These are phyloP conservation scores for Lonicera japonica DNA, from an alignment of 129 eudicot genomes.

Conservation along the genomic window DNA sequence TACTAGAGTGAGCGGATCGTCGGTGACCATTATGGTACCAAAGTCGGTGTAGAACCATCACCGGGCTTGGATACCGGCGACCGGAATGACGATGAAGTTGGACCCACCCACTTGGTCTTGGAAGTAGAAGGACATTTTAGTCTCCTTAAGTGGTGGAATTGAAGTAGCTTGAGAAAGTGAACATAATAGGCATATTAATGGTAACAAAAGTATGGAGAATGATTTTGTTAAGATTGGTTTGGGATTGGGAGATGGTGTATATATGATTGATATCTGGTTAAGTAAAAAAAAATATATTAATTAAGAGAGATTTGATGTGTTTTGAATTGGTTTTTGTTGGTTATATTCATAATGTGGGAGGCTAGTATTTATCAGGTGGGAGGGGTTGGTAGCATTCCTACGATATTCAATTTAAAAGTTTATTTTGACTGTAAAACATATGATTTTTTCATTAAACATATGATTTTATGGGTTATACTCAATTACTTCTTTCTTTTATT, in stretches of 20 bases:
- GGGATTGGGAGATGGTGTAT: neutral
- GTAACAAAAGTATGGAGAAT: neutral
- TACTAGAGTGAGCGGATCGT: neutral
- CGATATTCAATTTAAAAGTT: too few species aligned
- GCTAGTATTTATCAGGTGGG: too few species aligned
- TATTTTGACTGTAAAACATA: too few species aligned
- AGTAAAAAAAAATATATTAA: too few species aligned
- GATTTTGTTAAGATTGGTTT: neutral
- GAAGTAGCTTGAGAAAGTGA: neutral
- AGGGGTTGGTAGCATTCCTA: too few species aligned
- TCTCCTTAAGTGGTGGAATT: neutral
- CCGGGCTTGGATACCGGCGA: neutral
- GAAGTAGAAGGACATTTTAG: neutral
- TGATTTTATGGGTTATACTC: too few species aligned
- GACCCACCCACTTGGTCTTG: neutral
- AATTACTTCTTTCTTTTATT: too few species aligned
- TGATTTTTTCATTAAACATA: too few species aligned
- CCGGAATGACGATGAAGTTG: neutral
- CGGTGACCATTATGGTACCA: neutral
- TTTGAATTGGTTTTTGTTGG: too few species aligned
- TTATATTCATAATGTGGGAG: too few species aligned
- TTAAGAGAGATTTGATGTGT: too few species aligned
- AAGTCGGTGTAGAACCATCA: neutral
- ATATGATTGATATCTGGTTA: too few species aligned
- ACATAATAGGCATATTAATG: neutral